phyloP scores from a whole-genome alignment of 371 early-diverging fungal species.

The Blastocladiella emersonii region DNA sequence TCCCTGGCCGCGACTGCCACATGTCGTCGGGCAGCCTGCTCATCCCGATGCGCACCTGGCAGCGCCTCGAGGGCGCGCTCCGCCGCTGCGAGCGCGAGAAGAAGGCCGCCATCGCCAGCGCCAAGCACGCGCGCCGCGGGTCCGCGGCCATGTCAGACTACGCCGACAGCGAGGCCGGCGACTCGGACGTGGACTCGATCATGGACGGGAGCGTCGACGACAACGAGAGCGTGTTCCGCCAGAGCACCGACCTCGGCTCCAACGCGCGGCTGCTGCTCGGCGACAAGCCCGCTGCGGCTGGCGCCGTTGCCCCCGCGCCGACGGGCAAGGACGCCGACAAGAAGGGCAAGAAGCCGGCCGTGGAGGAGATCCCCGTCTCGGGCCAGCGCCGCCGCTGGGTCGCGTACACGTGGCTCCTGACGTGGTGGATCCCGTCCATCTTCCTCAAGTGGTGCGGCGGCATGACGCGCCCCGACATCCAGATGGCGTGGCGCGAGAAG shows the following conservation, averaged over 20 bases:
- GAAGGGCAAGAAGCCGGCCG: neutral
- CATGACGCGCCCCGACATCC: constrained; percentile 73
- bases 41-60: neutral
- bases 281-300: neutral
- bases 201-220: neutral
- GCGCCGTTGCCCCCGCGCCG: neutral
- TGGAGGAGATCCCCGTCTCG: neutral
- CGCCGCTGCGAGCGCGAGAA: neutral
- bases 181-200: neutral
- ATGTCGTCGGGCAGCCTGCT: neutral
- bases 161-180: too few relatives aligned
- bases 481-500: constrained; percentile 89
- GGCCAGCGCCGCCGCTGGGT: constrained; percentile 31
- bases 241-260: too few relatives aligned
- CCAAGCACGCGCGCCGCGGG: too few relatives aligned
- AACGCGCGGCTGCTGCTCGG: too few relatives aligned
- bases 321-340: neutral
- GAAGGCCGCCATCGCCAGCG: neutral
- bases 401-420: constrained; percentile 45
- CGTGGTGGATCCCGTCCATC: constrained; percentile 65
- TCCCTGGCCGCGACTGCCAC: neutral
- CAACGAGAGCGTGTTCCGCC: too few relatives aligned
- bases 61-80: neutral
- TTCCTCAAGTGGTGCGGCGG: constrained; percentile 30
- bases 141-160: too few relatives aligned